Base-by-base conservation (phyloP, 805 yeast genomes). In the Wickerhamiella lipophila region DNA sequence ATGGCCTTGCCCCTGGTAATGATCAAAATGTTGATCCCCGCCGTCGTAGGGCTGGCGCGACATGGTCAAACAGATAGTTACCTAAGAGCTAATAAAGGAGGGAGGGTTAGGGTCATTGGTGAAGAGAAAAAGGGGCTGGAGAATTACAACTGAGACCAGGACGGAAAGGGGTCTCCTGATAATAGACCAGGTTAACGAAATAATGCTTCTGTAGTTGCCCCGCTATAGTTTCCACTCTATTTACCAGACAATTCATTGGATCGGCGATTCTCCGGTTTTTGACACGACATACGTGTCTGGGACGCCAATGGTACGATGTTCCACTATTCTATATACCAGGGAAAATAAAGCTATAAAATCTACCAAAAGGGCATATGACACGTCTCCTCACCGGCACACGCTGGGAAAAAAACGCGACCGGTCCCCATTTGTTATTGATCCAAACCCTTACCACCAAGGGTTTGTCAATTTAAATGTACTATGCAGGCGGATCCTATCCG, bases 1-100 rank as follows among this genome's bases (percentile, higher is more conserved):
- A 48, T 68, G 66, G 59, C 65, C 69, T 53, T 68, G 71, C 50
- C 62, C 62, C 50, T 66, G 67, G 49, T 64, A 61, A 50, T 60
- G 56, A 48, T 57, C 60, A 52, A 62, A 56, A 49, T 58, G 59
- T 34, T 52, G 56, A 25, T 56, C 56, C 34, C 52, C 56, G 26
- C 51, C 49, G 40, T 52, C 57, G 48, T 45, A 45, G 23, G 42
- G 48, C 35, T 36, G 48, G 25, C 42, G 42, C 42, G 48, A 45
- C 48, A 45, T 45, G 46, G 46, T 5, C n/a, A 30, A 40, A 22
- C 26, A 38, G 38, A 32, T 32, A 32, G 30, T 15, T 40, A 19
- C 23, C 30, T 40, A 22, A 40, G 43, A 18, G 43, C 21, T 40
- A 32, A 23, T 40, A 40, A 40, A 40, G 43, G 43, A 32, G 43